Percentiles rank a stretch among this genome's conserved stretches.
Conservation (phyloP, 1,284 basidiomycete species). For the Trametes hirsuta region DNA sequence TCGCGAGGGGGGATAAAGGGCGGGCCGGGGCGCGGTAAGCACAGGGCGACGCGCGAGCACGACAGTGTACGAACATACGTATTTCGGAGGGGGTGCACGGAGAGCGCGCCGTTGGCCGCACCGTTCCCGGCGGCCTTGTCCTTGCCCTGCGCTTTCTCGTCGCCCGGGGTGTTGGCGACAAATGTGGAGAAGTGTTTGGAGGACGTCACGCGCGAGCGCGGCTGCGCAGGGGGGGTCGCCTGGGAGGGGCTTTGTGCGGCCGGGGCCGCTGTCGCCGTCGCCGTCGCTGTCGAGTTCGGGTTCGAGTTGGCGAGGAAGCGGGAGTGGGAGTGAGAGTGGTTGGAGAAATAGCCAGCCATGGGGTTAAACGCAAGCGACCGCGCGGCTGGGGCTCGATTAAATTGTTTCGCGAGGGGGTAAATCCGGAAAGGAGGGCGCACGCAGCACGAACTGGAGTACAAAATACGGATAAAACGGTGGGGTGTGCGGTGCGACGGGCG, state of each 20-base stretch:
- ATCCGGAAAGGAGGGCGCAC: not conserved
- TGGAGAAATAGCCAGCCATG: conserved; percentile 73
- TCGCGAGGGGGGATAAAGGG: not conserved
- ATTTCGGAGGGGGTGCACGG: conserved; percentile 75
- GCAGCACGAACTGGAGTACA: conserved; percentile 2
- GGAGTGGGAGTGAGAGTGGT: conserved; percentile 75
- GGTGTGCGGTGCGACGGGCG: not conserved
- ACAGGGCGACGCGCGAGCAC: conserved; percentile 23
- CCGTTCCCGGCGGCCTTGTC: conserved; percentile 45
- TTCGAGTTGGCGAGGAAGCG: conserved; percentile 61
- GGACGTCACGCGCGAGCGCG: conserved; percentile 51
- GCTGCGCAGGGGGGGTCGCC: conserved; percentile 30
- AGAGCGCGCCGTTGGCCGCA: conserved; percentile 38
- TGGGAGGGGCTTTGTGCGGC: conserved; percentile 25
- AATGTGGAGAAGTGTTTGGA: conserved; percentile 80
- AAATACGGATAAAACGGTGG: conserved; percentile 15
- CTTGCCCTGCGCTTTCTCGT: conserved; percentile 48
- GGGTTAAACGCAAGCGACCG: conserved; percentile 1
- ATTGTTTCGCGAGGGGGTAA: not conserved
- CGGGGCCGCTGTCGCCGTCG: conserved; percentile 33
- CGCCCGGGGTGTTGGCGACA: conserved; percentile 43
- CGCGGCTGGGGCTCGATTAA: not conserved
- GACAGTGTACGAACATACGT: conserved; percentile 76
- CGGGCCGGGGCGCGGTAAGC: conserved; percentile 19
- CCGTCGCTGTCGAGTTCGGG: conserved; percentile 24